phyloP scores from a whole-genome alignment of 2,329 filamentous ascomycete genomes.

The Fusarium tuaranense region DNA sequence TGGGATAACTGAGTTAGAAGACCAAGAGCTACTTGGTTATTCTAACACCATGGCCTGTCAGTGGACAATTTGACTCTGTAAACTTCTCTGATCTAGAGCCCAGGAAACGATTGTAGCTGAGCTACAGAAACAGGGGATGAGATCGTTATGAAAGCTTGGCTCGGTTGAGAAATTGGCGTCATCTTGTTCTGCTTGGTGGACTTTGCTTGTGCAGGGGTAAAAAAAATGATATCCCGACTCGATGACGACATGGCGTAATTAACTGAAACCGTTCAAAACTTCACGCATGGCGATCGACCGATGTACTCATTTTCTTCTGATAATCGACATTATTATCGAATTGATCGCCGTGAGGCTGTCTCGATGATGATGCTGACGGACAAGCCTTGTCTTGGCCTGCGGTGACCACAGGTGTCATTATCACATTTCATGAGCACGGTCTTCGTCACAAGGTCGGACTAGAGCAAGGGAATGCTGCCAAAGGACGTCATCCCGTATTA shows the following conservation, averaged over 20 bases:
- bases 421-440: not conserved
- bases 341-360: not conserved
- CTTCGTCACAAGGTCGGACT: not conserved
- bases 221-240: not conserved
- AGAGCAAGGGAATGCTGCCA: not conserved
- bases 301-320: not conserved
- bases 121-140: not conserved
- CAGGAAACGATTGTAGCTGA: not conserved
- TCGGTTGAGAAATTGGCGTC: not conserved
- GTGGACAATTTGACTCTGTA: not conserved
- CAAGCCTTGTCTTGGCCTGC: not conserved
- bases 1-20: too few species aligned
- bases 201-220: conserved; percentile 5
- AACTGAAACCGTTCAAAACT: not conserved
- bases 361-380: not conserved
- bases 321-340: not conserved
- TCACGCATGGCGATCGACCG: not conserved
- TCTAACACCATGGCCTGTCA: not conserved
- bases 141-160: not conserved
- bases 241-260: conserved; percentile 2
- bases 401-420: not conserved
- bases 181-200: too few species aligned
- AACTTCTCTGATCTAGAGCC: not conserved
- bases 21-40: not conserved
- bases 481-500: conserved; percentile 15